Conservation (phyloP, 768 basidiomycete species). For the Ramaria sp. region DNA sequence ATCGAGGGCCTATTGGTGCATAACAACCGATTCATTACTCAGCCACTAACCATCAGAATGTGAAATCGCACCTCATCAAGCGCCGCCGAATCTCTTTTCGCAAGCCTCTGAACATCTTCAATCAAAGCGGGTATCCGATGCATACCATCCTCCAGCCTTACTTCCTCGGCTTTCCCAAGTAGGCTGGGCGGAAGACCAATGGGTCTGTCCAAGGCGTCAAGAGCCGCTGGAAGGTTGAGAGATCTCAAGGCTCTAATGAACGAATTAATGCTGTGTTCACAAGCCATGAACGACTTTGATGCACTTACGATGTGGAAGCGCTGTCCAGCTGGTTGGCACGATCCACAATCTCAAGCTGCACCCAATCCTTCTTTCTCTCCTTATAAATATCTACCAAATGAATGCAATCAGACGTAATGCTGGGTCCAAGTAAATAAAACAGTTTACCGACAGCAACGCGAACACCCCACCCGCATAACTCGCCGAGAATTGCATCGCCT, state of each 20-base stretch:
- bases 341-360: constrained; percentile 57
- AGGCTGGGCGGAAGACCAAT: constrained; percentile 84
- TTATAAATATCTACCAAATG: constrained; percentile 64
- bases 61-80: constrained; percentile 58
- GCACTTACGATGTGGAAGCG: constrained; percentile 45
- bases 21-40: neutral
- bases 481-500: constrained; percentile 57
- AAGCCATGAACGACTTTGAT: neutral
- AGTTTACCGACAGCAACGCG: constrained; percentile 75
- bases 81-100: constrained; percentile 45
- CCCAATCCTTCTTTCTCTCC: constrained; percentile 60
- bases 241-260: constrained; percentile 47
- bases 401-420: no score
- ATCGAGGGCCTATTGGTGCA: constrained; percentile 60
- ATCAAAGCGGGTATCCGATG: constrained; percentile 59
- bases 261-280: constrained; percentile 4
- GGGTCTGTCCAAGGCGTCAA: constrained; percentile 82
- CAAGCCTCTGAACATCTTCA: constrained; percentile 60
- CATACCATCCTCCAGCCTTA: constrained; percentile 69
- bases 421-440: neutral
- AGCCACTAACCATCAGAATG: neutral
- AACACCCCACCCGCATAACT: constrained; percentile 78
- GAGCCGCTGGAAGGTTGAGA: constrained; percentile 71
- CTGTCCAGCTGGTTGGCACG: constrained; percentile 54
- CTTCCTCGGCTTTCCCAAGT: constrained; percentile 75